phyloP scores from a whole-genome alignment of 208 protist genomes.

The Novymonas esmeraldas region DNA sequence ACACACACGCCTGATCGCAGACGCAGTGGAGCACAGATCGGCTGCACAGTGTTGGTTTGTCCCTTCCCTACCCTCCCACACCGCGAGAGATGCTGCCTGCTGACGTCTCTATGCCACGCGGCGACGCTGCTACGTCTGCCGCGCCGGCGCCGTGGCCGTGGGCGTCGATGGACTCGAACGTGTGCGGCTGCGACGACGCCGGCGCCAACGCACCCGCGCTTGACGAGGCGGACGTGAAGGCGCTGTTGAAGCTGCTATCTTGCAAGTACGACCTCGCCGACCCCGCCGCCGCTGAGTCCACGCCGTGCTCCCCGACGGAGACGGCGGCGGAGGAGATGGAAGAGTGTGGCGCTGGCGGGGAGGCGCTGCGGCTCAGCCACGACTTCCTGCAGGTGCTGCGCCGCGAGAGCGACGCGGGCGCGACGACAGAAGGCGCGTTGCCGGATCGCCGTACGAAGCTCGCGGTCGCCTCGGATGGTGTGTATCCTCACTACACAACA shows the following conservation, averaged over 20 bases:
- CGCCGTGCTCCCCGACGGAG: no score
- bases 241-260: slow-evolving; percentile 22
- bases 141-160: not conserved
- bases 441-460: not conserved
- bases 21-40: no score
- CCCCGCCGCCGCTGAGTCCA: not conserved
- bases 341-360: not conserved
- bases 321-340: not conserved
- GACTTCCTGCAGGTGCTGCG: slow-evolving; percentile 6
- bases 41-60: no score
- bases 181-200: not conserved
- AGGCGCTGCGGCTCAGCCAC: not conserved
- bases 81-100: no score
- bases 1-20: no score
- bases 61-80: no score
- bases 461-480: not conserved
- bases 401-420: not conserved
- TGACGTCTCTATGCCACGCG: not conserved
- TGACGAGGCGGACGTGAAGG: slow-evolving; percentile 27
- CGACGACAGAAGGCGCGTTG: not conserved
- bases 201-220: slow-evolving; percentile 5
- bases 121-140: not conserved
- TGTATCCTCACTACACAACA: not conserved
- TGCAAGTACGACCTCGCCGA: slow-evolving; percentile 4
- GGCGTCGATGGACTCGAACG: not conserved